These are phyloP conservation scores for Sechiopsis laciniata DNA, from an alignment of 306 rosid genomes.

Conservation along the genomic window DNA sequence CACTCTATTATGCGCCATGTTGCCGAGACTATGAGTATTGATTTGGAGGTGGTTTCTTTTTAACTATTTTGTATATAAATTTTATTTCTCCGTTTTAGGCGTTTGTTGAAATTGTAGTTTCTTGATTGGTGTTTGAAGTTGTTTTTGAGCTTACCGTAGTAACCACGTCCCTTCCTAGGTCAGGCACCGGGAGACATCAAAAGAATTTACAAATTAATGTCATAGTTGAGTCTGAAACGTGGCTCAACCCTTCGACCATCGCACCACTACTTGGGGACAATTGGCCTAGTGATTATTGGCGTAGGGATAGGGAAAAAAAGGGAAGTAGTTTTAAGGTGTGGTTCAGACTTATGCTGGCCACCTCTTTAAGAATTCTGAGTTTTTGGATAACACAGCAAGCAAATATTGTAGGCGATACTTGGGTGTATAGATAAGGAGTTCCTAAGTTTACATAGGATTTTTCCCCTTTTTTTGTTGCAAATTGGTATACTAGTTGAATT, in stretches of 20 bases:
- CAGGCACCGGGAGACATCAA: too few relatives aligned
- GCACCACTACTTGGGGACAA: too few relatives aligned
- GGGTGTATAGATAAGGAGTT: too few relatives aligned
- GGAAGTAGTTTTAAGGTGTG: too few relatives aligned
- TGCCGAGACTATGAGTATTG: slow-evolving; percentile 66
- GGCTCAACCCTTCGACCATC: too few relatives aligned
- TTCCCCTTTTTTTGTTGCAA: not conserved
- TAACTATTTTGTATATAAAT: not conserved
- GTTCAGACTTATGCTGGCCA: not conserved
- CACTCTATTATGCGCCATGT: slow-evolving; percentile 97
- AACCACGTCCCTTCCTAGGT: too few relatives aligned
- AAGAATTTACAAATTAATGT: too few relatives aligned
- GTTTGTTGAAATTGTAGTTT: not conserved
- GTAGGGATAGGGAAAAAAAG: too few relatives aligned
- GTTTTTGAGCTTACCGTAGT: not conserved
- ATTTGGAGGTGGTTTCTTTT: slow-evolving; percentile 58
- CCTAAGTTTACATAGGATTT: too few relatives aligned
- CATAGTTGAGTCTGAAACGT: too few relatives aligned
- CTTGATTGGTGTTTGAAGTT: not conserved
- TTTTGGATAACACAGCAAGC: not conserved
- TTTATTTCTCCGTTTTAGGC: not conserved
- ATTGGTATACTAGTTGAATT: not conserved
- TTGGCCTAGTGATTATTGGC: not conserved
- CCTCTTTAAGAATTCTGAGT: not conserved
- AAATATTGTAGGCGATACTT: not conserved